These are phyloP conservation scores for Multifurca ochricompacta DNA, from an alignment of 768 basidiomycete species.

Conservation along the genomic window DNA sequence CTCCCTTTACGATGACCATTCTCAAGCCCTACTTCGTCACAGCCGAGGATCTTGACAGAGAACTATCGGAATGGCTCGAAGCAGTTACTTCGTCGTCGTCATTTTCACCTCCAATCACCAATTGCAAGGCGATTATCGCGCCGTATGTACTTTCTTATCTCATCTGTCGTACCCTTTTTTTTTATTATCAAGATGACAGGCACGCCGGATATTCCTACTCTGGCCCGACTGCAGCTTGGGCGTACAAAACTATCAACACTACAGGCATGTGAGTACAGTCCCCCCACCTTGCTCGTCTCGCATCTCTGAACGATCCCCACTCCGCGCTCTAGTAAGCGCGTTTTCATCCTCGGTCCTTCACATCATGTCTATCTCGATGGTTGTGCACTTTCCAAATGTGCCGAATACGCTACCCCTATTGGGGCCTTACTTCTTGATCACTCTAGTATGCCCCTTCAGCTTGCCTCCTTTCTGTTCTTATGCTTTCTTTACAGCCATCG, in stretches of 20 bases:
- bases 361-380: slow-evolving; percentile 85
- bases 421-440: slow-evolving; percentile 74
- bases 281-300: neutral
- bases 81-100: slow-evolving; percentile 44
- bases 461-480: neutral
- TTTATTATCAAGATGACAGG: slow-evolving; percentile 34
- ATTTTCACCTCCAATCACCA: slow-evolving; percentile 58
- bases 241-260: slow-evolving; percentile 83
- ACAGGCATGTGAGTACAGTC: slow-evolving; percentile 60
- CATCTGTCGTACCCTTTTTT: neutral
- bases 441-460: slow-evolving; percentile 47
- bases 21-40: slow-evolving; percentile 7
- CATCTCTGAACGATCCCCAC: neutral
- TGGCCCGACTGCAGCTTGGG: slow-evolving; percentile 92
- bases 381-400: slow-evolving; percentile 79
- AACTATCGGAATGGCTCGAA: slow-evolving; percentile 59
- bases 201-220: slow-evolving; percentile 97
- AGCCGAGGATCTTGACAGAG: slow-evolving; percentile 51
- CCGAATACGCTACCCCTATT: slow-evolving; percentile 75
- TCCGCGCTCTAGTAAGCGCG: slow-evolving; percentile 57
- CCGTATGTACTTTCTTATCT: slow-evolving; percentile 54
- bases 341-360: slow-evolving; percentile 94
- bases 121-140: slow-evolving; percentile 85
- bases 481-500: slow-evolving; percentile 43
- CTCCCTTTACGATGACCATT: neutral